These are phyloP conservation scores for Annona cherimola DNA, from an alignment of 164 flowering plant genomes.

Conservation along the genomic window DNA sequence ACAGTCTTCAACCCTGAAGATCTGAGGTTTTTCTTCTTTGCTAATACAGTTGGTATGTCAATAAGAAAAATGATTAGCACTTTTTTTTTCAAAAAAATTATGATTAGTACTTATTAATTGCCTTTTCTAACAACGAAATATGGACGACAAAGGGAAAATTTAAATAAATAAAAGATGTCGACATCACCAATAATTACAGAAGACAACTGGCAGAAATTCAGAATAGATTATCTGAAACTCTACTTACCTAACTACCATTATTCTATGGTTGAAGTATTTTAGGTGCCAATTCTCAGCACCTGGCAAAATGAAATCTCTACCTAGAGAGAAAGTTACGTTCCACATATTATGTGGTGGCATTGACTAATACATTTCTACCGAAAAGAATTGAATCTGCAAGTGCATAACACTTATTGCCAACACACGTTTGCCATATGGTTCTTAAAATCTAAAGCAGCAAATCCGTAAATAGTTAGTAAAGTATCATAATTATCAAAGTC, in stretches of 20 bases:
- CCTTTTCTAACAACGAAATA: too few relatives aligned
- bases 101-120: too few relatives aligned
- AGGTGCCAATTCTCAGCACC: neutral
- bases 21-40: too few relatives aligned
- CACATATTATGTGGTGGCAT: neutral
- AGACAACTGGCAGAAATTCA: neutral
- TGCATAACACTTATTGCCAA: neutral
- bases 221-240: neutral
- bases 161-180: neutral
- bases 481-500: too few relatives aligned
- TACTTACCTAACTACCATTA: neutral
- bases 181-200: neutral
- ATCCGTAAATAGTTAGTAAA: neutral
- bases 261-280: neutral
- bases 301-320: neutral
- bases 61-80: too few relatives aligned
- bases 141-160: too few relatives aligned
- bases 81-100: too few relatives aligned
- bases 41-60: too few relatives aligned
- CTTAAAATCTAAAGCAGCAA: neutral
- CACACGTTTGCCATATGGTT: neutral
- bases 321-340: neutral
- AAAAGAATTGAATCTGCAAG: too few relatives aligned
- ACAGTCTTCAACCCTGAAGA: too few relatives aligned
- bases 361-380: neutral